Evolutionary conservation across 352 stramenopile species (phyloP).

Genomic region (Phytopythium cucurbitacearum): DNA sequence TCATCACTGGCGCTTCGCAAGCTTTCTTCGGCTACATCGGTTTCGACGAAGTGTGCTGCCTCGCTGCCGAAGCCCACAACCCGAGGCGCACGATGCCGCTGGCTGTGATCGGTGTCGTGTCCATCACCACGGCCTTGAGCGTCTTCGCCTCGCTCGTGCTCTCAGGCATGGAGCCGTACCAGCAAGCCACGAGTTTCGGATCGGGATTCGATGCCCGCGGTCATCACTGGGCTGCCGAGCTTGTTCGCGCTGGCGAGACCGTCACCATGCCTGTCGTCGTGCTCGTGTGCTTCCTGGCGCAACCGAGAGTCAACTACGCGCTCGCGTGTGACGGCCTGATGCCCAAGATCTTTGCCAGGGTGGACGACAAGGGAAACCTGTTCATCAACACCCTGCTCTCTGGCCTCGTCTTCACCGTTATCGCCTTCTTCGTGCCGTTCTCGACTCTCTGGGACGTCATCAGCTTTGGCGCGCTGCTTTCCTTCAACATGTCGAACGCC

Average conservation of each 20-base stretch:
- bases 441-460: slow-evolving; percentile 84
- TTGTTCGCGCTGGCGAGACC: slow-evolving; percentile 56
- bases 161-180: slow-evolving; percentile 62
- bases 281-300: slow-evolving; percentile 90
- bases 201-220: slow-evolving; percentile 35
- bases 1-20: slow-evolving; percentile 78
- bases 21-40: slow-evolving; percentile 94
- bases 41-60: slow-evolving; percentile 93
- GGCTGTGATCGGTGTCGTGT: slow-evolving; percentile 79
- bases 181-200: slow-evolving; percentile 21
- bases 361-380: slow-evolving; percentile 77
- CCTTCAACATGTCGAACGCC: slow-evolving; percentile 83
- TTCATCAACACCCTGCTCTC: slow-evolving; percentile 74
- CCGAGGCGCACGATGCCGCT: slow-evolving; percentile 71
- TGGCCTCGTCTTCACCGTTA: slow-evolving; percentile 57
- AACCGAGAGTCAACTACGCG: slow-evolving; percentile 91
- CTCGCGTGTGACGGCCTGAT: slow-evolving; percentile 92
- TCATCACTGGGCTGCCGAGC: slow-evolving; percentile 36
- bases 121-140: slow-evolving; percentile 65
- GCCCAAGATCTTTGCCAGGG: slow-evolving; percentile 86
- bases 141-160: slow-evolving; percentile 83
- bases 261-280: slow-evolving; percentile 93
- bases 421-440: slow-evolving; percentile 78
- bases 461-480: slow-evolving; percentile 85
- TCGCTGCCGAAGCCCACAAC: slow-evolving; percentile 82